A percentile compares a stretch with the other conserved stretches of the same genome.
phyloP scores from a whole-genome alignment of 371 early-diverging fungal species.

The Zychaea mexicana region DNA sequence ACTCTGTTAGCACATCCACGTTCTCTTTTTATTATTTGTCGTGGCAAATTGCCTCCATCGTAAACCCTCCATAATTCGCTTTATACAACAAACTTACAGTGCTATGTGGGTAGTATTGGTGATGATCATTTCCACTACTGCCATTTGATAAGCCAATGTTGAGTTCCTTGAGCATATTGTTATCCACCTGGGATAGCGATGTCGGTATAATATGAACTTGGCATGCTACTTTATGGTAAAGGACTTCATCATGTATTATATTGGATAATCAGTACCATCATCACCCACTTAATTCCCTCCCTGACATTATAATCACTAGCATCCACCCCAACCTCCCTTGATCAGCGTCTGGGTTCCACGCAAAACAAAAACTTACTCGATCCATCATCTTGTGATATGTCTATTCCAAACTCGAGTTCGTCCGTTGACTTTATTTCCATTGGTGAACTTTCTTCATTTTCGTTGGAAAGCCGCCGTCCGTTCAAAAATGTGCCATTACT shows the following conservation, averaged over 20 bases:
- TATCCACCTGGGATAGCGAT: slow-evolving; percentile 44
- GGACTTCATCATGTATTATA: slow-evolving; percentile 35
- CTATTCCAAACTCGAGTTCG: slow-evolving; percentile 85
- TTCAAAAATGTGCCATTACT: slow-evolving; percentile 92
- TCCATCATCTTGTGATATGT: slow-evolving; percentile 73
- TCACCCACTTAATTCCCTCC: background rate
- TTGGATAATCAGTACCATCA: background rate
- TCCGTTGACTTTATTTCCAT: slow-evolving; percentile 67
- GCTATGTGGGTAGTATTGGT: background rate
- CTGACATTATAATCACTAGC: background rate
- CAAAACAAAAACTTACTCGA: slow-evolving; percentile 22
- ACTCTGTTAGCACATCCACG: no score
- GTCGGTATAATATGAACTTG: slow-evolving; percentile 48
- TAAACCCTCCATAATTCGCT: background rate
- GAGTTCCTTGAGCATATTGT: slow-evolving; percentile 27
- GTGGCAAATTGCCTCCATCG: background rate
- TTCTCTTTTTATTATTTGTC: background rate
- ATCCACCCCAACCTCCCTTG: background rate
- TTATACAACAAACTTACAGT: background rate
- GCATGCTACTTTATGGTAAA: slow-evolving; percentile 74
- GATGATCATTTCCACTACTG: background rate
- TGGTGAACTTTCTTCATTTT: slow-evolving; percentile 67
- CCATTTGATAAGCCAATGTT: slow-evolving; percentile 13
- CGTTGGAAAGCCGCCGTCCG: slow-evolving; percentile 70
- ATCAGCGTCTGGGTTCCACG: background rate